Conservation (phyloP, 2,329 filamentous ascomycete genomes). For the Clonostachys sp. region DNA sequence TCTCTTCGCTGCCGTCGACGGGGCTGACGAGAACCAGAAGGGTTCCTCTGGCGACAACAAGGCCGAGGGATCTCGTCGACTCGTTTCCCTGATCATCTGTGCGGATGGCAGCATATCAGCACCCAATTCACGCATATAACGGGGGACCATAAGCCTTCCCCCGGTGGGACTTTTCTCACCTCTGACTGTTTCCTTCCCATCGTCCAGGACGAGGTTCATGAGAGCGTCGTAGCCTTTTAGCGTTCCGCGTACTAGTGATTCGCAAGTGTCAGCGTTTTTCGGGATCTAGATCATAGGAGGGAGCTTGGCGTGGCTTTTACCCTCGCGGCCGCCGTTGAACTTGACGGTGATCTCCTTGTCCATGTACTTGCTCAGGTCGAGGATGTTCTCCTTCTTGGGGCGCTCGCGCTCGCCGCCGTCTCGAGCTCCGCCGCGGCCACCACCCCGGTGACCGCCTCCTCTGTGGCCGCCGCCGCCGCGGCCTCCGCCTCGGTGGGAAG, state of each 20-base stretch:
- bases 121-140: neutral
- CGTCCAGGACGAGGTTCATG: constrained; percentile 96
- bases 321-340: constrained; percentile 91
- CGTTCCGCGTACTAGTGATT: constrained; percentile 62
- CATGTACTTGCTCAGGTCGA: constrained; percentile 94
- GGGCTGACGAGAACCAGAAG: constrained; percentile 90
- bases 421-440: constrained; percentile 37
- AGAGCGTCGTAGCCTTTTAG: constrained; percentile 95
- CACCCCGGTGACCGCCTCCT: constrained; percentile 37
- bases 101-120: neutral
- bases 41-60: constrained; percentile 88
- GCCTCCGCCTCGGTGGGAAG: constrained; percentile 35
- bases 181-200: constrained; percentile 84
- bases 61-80: constrained; percentile 71
- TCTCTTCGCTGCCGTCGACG: constrained; percentile 91
- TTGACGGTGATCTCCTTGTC: constrained; percentile 94
- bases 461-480: constrained; percentile 32
- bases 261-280: constrained; percentile 1
- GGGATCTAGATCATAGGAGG: too few species aligned
- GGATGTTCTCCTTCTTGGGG: constrained; percentile 98
- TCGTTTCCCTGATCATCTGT: constrained; percentile 91
- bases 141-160: constrained; percentile 11
- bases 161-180: constrained; percentile 43
- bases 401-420: constrained; percentile 54
- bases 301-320: constrained; percentile 37